These are phyloP conservation scores for Coemansia sp. DNA, from an alignment of 192 early-diverging fungal genomes.

Conservation along the genomic window DNA sequence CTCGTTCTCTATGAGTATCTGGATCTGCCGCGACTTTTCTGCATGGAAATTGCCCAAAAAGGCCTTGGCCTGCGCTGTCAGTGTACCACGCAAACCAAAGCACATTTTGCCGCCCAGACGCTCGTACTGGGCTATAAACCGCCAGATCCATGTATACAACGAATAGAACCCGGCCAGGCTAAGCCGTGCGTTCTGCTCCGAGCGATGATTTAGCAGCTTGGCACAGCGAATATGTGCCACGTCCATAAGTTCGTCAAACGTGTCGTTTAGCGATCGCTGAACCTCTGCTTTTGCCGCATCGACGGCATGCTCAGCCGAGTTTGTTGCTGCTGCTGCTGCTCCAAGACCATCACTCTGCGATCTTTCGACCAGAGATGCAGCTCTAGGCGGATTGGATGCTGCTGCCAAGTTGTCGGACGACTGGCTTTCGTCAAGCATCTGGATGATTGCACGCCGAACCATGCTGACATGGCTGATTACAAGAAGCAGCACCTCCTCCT, in stretches of 20 bases:
- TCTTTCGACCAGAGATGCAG: background rate
- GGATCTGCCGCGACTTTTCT: constrained; percentile 84
- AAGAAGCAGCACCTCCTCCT: constrained; percentile 74
- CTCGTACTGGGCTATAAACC: constrained; percentile 81
- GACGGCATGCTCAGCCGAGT: background rate
- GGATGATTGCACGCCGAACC: constrained; percentile 68
- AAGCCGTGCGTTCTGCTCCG: constrained; percentile 87
- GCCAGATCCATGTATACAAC: constrained; percentile 76
- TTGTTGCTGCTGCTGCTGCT: background rate
- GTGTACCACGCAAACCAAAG: constrained; percentile 84
- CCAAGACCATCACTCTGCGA: background rate
- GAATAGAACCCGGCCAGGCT: constrained; percentile 85
- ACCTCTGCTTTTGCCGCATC: constrained; percentile 38
- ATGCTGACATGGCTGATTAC: constrained; percentile 69
- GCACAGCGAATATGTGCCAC: constrained; percentile 83
- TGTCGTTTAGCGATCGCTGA: constrained; percentile 67
- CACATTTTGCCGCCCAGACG: constrained; percentile 78
- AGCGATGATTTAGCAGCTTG: constrained; percentile 80
- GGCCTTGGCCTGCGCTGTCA: constrained; percentile 89
- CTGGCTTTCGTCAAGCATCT: constrained; percentile 63
- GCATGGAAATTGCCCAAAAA: constrained; percentile 93
- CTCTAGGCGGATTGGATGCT: constrained; percentile 9
- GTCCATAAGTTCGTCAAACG: constrained; percentile 80
- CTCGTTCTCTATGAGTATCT: constrained; percentile 90
- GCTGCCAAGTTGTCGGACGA: constrained; percentile 1